phyloP scores from a whole-genome alignment of 2,329 filamentous ascomycete genomes.

The Aspergillus brunneoviolaceus region DNA sequence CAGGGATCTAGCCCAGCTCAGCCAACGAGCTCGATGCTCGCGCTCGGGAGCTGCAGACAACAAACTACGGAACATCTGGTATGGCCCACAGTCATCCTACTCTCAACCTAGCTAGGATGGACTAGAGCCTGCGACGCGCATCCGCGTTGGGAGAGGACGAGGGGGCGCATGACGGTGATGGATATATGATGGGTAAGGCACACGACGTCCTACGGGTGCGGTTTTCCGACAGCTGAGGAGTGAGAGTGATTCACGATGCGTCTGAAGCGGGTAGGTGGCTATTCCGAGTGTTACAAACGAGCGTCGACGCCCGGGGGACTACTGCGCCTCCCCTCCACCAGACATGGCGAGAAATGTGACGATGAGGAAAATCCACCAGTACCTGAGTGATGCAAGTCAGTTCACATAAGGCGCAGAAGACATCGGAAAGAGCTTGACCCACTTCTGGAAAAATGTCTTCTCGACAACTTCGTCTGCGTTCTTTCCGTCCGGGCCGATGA shows the following conservation, averaged over 20 bases:
- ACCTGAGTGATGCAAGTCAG: constrained; percentile 31
- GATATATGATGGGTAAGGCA: neutral
- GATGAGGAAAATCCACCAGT: constrained; percentile 50
- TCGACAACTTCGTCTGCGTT: constrained; percentile 40
- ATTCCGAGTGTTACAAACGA: neutral
- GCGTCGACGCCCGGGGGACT: neutral
- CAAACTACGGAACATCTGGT: neutral
- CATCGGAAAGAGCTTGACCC: constrained; percentile 17
- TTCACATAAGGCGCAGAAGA: neutral
- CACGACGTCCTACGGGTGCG: neutral
- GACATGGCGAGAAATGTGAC: constrained; percentile 43
- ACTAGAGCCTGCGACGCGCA: neutral
- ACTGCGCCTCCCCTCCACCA: constrained; percentile 38
- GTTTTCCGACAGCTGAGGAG: neutral
- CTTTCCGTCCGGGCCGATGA: constrained; percentile 40
- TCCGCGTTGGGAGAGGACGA: neutral
- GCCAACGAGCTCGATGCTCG: neutral
- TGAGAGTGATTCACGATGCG: neutral
- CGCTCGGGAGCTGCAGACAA: neutral
- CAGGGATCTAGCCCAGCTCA: neutral
- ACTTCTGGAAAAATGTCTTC: constrained; percentile 48
- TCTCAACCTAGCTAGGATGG: neutral
- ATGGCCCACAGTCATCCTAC: neutral
- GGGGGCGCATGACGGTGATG: neutral
- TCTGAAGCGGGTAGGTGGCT: neutral